Evolutionary conservation across 2,329 filamentous ascomycete species (phyloP).

Genomic region (Ophiostoma perfectum): DNA sequence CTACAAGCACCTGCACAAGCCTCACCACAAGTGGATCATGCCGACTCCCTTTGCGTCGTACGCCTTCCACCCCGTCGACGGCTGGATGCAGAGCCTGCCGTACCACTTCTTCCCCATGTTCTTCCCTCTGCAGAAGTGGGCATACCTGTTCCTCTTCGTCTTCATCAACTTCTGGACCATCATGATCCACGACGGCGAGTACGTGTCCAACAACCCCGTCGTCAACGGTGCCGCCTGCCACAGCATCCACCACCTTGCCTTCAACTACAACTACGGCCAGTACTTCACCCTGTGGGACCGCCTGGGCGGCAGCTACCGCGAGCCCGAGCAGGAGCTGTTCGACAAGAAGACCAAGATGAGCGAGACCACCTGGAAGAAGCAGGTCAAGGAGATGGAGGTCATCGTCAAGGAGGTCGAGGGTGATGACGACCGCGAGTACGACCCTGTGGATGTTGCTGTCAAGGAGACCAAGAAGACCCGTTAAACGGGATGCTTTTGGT

Average conservation of each 20-base stretch:
- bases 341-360: slow-evolving; percentile 80
- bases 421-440: slow-evolving; percentile 48
- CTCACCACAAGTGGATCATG: slow-evolving; percentile 99
- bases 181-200: slow-evolving; percentile 93
- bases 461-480: slow-evolving; percentile 42
- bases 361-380: slow-evolving; percentile 70
- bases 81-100: slow-evolving; percentile 79
- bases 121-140: slow-evolving; percentile 87
- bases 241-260: slow-evolving; percentile 81
- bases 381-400: slow-evolving; percentile 68
- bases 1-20: slow-evolving; percentile 91
- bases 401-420: slow-evolving; percentile 68
- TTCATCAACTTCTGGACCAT: slow-evolving; percentile 98
- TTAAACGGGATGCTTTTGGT: slow-evolving; percentile 12
- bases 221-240: slow-evolving; percentile 95
- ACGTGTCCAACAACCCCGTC: slow-evolving; percentile 81
- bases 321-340: slow-evolving; percentile 82
- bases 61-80: slow-evolving; percentile 91
- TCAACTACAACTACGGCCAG: slow-evolving; percentile 91
- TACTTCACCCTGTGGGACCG: slow-evolving; percentile 92
- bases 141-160: slow-evolving; percentile 77
- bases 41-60: slow-evolving; percentile 88
- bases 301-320: slow-evolving; percentile 76
- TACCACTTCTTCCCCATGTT: slow-evolving; percentile 93
- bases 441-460: slow-evolving; percentile 24